Evolutionary conservation across 2,329 filamentous ascomycete species (phyloP).

Genomic region (Stagonosporopsis vannaccii): DNA sequence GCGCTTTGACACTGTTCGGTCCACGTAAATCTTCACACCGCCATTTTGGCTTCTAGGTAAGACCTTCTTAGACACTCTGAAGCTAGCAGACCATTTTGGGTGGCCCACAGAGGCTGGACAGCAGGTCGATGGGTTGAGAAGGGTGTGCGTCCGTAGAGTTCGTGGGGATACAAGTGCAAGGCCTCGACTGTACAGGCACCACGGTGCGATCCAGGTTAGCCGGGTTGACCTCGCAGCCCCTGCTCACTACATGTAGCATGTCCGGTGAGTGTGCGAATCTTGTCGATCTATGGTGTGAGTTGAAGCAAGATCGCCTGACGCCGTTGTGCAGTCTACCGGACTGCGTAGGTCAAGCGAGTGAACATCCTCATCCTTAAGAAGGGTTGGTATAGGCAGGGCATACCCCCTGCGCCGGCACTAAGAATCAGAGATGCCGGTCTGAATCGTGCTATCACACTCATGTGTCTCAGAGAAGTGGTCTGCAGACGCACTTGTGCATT

Average conservation of each 20-base stretch:
- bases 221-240: neutral
- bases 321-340: neutral
- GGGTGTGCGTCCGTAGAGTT: neutral
- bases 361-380: neutral
- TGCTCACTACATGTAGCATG: neutral
- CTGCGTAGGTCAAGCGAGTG: constrained; percentile 2
- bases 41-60: constrained; percentile 1
- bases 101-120: neutral
- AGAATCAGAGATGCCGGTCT: neutral
- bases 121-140: neutral
- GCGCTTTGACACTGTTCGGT: constrained; percentile 10
- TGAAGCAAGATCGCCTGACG: neutral
- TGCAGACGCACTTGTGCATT: constrained; percentile 14
- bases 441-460: constrained; percentile 3
- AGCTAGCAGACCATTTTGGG: neutral
- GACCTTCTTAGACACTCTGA: neutral
- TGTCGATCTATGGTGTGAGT: neutral
- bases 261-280: neutral
- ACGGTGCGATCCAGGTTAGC: neutral
- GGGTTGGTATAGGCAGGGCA: constrained; percentile 5
- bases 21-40: constrained; percentile 20
- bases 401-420: neutral
- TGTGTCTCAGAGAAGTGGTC: constrained; percentile 3
- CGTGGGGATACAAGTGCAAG: neutral
- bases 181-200: neutral